Conservation (phyloP, 352 stramenopile species). For the Globisporangium perplexum region DNA sequence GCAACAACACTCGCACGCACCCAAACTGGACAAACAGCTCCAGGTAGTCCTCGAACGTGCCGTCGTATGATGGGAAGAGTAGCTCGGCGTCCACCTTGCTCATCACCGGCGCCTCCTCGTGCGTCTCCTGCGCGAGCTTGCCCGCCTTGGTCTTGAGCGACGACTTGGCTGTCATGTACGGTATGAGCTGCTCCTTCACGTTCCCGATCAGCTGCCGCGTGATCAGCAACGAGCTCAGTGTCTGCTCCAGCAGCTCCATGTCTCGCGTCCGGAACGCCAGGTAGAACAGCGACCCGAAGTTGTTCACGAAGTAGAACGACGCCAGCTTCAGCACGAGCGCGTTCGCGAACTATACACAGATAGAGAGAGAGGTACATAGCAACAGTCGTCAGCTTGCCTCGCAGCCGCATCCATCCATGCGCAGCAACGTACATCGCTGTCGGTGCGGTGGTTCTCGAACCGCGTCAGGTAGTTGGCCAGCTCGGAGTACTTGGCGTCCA, state of each 20-base stretch:
- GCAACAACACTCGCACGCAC: constrained; percentile 26
- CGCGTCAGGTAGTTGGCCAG: constrained; percentile 92
- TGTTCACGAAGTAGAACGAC: constrained; percentile 97
- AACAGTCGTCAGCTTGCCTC: neutral
- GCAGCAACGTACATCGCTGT: constrained; percentile 58
- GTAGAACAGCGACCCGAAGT: constrained; percentile 96
- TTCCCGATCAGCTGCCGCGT: constrained; percentile 80
- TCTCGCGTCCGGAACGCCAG: constrained; percentile 90
- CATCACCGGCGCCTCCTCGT: constrained; percentile 41
- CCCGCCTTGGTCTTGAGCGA: constrained; percentile 80
- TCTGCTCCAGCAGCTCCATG: constrained; percentile 89
- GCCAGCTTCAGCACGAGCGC: constrained; percentile 97
- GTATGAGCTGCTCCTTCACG: constrained; percentile 72
- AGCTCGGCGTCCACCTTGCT: constrained; percentile 75
- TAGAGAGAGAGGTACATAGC: neutral
- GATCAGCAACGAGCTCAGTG: constrained; percentile 79
- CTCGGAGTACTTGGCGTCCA: constrained; percentile 85
- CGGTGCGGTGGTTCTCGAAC: constrained; percentile 91
- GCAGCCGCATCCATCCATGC: neutral
- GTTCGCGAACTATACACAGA: constrained; percentile 69
- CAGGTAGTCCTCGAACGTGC: constrained; percentile 93
- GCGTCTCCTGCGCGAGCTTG: constrained; percentile 60
- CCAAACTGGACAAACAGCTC: constrained; percentile 92
- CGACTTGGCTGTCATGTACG: constrained; percentile 71
- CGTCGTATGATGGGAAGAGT: constrained; percentile 76